Conservation (phyloP, 306 rosid genomes). For the Prunus dulcis region DNA sequence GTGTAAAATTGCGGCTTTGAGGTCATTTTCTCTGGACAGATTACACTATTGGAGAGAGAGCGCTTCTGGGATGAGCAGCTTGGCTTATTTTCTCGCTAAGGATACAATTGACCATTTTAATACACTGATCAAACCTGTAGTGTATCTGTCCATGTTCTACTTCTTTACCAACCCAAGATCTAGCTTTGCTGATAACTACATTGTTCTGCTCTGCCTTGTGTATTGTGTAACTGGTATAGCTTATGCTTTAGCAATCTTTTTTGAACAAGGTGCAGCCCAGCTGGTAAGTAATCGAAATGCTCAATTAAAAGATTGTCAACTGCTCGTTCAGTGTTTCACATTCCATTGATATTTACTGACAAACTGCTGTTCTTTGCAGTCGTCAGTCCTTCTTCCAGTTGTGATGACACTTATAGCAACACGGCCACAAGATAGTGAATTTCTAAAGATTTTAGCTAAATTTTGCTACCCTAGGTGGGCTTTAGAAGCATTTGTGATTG, state of each 20-base stretch:
- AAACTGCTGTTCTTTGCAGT: slow-evolving; percentile 47
- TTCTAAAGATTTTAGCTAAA: slow-evolving; percentile 58
- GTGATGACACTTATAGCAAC: slow-evolving; percentile 86
- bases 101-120: slow-evolving; percentile 87
- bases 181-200: slow-evolving; percentile 70
- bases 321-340: neutral
- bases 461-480: slow-evolving; percentile 93
- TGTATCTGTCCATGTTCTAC: slow-evolving; percentile 92
- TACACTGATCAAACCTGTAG: slow-evolving; percentile 74
- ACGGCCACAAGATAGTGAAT: slow-evolving; percentile 44
- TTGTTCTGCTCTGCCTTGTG: slow-evolving; percentile 73
- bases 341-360: slow-evolving; percentile 23
- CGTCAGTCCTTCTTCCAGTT: slow-evolving; percentile 93
- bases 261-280: slow-evolving; percentile 95
- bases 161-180: slow-evolving; percentile 93
- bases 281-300: slow-evolving; percentile 48
- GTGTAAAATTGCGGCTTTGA: slow-evolving; percentile 88
- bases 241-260: slow-evolving; percentile 70
- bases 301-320: neutral
- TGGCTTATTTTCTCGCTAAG: slow-evolving; percentile 95
- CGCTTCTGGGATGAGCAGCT: slow-evolving; percentile 89
- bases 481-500: slow-evolving; percentile 73
- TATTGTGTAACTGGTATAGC: slow-evolving; percentile 97
- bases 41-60: slow-evolving; percentile 89
- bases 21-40: slow-evolving; percentile 84